Percentiles rank a stretch among this genome's conserved stretches.
Conservation (phyloP, 2,329 filamentous ascomycete species). For the Fusarium coicis region DNA sequence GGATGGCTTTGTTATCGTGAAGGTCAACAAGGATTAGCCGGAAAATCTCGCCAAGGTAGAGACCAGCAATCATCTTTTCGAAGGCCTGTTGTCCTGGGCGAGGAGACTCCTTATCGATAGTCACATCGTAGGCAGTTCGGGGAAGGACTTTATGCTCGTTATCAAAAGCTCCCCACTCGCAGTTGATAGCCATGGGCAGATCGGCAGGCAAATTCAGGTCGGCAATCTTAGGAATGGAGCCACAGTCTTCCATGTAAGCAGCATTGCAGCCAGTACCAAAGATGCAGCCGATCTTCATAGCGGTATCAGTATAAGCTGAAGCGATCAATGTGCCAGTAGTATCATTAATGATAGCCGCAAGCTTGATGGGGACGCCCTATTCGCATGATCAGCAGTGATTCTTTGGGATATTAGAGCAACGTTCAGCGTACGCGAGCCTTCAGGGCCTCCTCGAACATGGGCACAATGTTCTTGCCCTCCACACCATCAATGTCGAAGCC, state of each 20-base stretch:
- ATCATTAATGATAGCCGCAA: slow-evolving; percentile 95
- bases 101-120: slow-evolving; percentile 90
- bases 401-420: neutral
- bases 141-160: slow-evolving; percentile 92
- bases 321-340: slow-evolving; percentile 97
- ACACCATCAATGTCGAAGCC: slow-evolving; percentile 94
- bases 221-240: slow-evolving; percentile 91
- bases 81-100: slow-evolving; percentile 94
- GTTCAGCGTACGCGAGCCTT: slow-evolving; percentile 59
- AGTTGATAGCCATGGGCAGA: slow-evolving; percentile 93
- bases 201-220: slow-evolving; percentile 89
- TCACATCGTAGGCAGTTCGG: slow-evolving; percentile 83
- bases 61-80: slow-evolving; percentile 96
- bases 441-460: slow-evolving; percentile 84
- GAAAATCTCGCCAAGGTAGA: slow-evolving; percentile 96
- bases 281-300: slow-evolving; percentile 96
- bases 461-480: slow-evolving; percentile 89
- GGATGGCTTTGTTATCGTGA: slow-evolving; percentile 77
- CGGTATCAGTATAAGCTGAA: slow-evolving; percentile 93
- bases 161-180: slow-evolving; percentile 97
- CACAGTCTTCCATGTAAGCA: slow-evolving; percentile 95
- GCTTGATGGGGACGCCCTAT: slow-evolving; percentile 88
- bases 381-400: slow-evolving; percentile 29
- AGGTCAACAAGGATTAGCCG: slow-evolving; percentile 87
- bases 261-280: slow-evolving; percentile 99